phyloP scores from a whole-genome alignment of 2,329 filamentous ascomycete genomes.

The Pseudodiploospora longispora region DNA sequence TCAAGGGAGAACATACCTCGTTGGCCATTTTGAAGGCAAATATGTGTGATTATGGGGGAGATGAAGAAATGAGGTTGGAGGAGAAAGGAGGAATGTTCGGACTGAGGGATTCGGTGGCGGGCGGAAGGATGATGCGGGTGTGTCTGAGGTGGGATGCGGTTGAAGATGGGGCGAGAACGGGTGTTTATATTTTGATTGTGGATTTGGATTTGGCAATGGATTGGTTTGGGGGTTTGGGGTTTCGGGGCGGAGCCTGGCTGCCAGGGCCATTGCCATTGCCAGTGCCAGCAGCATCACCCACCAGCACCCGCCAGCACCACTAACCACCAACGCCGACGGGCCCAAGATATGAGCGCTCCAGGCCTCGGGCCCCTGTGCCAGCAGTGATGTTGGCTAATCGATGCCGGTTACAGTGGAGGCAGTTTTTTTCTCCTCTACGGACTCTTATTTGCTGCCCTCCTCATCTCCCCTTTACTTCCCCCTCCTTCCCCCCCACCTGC shows the following conservation, averaged over 20 bases:
- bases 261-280: slow-evolving; percentile 4
- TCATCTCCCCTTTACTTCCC: too few relatives aligned
- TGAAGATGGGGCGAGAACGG: slow-evolving; percentile 17
- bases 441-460: too few relatives aligned
- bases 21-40: slow-evolving; percentile 21
- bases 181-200: slow-evolving; percentile 25
- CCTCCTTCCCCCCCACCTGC: too few relatives aligned
- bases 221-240: slow-evolving; percentile 10
- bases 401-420: too few relatives aligned
- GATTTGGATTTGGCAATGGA: slow-evolving; percentile 13
- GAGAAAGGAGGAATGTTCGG: slow-evolving; percentile 5
- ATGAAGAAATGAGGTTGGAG: slow-evolving; percentile 1
- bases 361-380: too few relatives aligned
- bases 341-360: too few relatives aligned
- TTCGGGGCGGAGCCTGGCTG: slow-evolving; percentile 7
- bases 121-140: slow-evolving; percentile 15
- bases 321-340: too few relatives aligned
- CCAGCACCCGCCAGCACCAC: too few relatives aligned
- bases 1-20: slow-evolving; percentile 21
- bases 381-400: too few relatives aligned
- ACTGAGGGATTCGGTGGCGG: slow-evolving; percentile 8
- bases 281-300: too few relatives aligned
- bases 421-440: too few relatives aligned
- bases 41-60: slow-evolving; percentile 3
- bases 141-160: slow-evolving; percentile 16